phyloP scores from a whole-genome alignment of 306 rosid species.

The Benincasa hispida region DNA sequence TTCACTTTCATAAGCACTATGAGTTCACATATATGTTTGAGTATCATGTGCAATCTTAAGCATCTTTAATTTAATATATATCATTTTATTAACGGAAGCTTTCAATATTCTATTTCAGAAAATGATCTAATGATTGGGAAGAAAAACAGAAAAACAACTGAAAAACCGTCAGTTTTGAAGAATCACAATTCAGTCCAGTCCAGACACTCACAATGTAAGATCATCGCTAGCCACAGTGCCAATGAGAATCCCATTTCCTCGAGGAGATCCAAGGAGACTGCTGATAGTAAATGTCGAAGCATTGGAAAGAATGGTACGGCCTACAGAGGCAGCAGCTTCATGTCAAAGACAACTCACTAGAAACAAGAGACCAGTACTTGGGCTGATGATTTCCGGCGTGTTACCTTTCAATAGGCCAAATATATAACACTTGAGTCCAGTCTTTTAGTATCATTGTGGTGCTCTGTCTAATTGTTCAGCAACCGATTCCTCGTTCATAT shows the following conservation, averaged over 20 bases:
- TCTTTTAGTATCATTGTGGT: not conserved
- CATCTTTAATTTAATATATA: not conserved
- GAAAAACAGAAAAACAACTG: conserved; percentile 31
- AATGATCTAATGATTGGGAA: conserved; percentile 53
- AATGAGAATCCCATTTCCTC: conserved; percentile 20
- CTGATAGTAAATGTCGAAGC: conserved; percentile 13
- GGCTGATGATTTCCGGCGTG: conserved; percentile 12
- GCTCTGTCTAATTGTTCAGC: not conserved
- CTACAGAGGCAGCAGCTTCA: conserved; percentile 11
- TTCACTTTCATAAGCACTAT: not conserved
- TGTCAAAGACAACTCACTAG: conserved; percentile 29
- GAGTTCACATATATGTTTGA: not conserved
- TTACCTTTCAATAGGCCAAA: not conserved
- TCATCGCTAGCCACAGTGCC: conserved; percentile 17
- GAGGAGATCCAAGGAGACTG: conserved; percentile 25
- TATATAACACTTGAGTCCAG: not conserved
- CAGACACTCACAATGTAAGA: conserved; percentile 36
- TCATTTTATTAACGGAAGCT: not conserved
- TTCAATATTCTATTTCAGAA: conserved; percentile 26
- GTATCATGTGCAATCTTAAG: not conserved
- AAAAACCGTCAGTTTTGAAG: conserved; percentile 33
- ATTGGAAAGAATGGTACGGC: conserved; percentile 21
- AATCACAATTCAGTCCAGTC: conserved; percentile 27
- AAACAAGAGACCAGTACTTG: conserved; percentile 22
- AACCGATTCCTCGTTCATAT: not conserved